phyloP scores from a whole-genome alignment of 129 eudicot genomes.

The Helianthus annuus region HanXRQr2.0-SUNRISE NC_035442.2:167744357-167744856 shows the following conservation, averaged over 20 bases:
- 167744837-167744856: conserved; percentile 84
- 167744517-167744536: conserved; percentile 89
- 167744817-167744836: conserved; percentile 71
- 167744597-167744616: conserved; percentile 64
- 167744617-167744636: conserved; percentile 72
- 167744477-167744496: conserved; percentile 37
- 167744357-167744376: conserved; percentile 59
- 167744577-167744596: conserved; percentile 31
- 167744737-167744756: conserved; percentile 69
- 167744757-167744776: conserved; percentile 68
- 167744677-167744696: conserved; percentile 89
- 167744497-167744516: conserved; percentile 65
- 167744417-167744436: conserved; percentile 64
- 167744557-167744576: conserved; percentile 65
- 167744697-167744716: conserved; percentile 94
- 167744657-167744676: conserved; percentile 79
- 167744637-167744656: conserved; percentile 61
- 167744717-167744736: conserved; percentile 72
- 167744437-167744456: conserved; percentile 62
- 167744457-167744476: conserved; percentile 71
- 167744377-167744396: conserved; percentile 71
- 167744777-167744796: conserved; percentile 92
- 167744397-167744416: conserved; percentile 65
- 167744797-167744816: conserved; percentile 87
- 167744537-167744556: conserved; percentile 42